Conservation (phyloP, 2,329 filamentous ascomycete species). For the Aspergillus caelatus region DNA sequence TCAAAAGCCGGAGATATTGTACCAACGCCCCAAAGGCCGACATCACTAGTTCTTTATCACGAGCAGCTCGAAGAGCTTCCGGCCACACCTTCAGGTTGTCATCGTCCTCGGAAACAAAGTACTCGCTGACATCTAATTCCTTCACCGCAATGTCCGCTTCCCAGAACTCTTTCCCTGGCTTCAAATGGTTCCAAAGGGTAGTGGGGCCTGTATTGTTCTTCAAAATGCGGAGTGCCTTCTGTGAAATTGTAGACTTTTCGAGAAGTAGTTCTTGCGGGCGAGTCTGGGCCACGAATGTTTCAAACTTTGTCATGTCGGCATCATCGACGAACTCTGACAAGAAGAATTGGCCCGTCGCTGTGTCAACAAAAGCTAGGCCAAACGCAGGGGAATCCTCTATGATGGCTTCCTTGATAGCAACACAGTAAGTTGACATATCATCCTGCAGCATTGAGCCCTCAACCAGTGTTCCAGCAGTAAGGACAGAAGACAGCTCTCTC, state of each 20-base stretch:
- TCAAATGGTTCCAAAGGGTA: constrained; percentile 93
- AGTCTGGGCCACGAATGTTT: constrained; percentile 93
- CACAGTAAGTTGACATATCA: constrained; percentile 95
- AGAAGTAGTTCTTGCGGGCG: constrained; percentile 84
- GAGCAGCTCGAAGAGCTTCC: constrained; percentile 68
- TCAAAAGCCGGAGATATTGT: constrained; percentile 82
- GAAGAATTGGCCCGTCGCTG: constrained; percentile 92
- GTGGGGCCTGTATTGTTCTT: constrained; percentile 94
- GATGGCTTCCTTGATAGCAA: constrained; percentile 82
- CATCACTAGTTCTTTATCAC: constrained; percentile 80
- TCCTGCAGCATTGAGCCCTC: constrained; percentile 97
- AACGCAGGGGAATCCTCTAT: constrained; percentile 78
- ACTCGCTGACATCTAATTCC: constrained; percentile 77
- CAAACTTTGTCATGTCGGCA: constrained; percentile 90
- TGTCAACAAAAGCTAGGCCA: constrained; percentile 91
- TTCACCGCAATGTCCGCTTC: constrained; percentile 77
- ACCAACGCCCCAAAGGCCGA: constrained; percentile 88
- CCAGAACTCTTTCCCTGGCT: constrained; percentile 88
- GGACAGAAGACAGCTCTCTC: constrained; percentile 84
- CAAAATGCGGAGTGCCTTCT: constrained; percentile 86
- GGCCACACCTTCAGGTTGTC: constrained; percentile 75
- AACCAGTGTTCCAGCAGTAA: constrained; percentile 90
- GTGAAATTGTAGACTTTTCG: constrained; percentile 83
- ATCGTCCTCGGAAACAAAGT: constrained; percentile 68
- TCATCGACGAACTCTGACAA: constrained; percentile 93